Evolutionary conservation across 2,329 filamentous ascomycete genomes (phyloP).

Genomic region (Xylariaceae sp.): DNA sequence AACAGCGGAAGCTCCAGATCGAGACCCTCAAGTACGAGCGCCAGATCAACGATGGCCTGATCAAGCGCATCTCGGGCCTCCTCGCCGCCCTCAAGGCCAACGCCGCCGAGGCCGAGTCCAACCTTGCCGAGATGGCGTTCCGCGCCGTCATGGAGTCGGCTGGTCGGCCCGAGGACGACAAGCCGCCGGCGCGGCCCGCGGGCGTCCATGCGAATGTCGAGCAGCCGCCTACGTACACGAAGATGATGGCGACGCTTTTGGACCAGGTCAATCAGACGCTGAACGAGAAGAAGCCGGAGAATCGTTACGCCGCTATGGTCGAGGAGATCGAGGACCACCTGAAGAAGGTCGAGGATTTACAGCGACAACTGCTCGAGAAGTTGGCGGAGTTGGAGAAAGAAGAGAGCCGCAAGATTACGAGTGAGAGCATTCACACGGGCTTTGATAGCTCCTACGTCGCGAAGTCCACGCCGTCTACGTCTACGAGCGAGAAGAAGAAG

Average conservation of each 20-base stretch:
- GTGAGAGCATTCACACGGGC: conserved; percentile 79
- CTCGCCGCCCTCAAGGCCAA: conserved; percentile 70
- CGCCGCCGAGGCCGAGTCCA: conserved; percentile 59
- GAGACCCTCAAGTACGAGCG: conserved; percentile 88
- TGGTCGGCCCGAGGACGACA: conserved; percentile 65
- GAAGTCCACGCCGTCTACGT: conserved; percentile 31
- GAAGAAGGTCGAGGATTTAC: conserved; percentile 70
- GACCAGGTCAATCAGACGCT: conserved; percentile 86
- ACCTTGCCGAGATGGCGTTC: conserved; percentile 80
- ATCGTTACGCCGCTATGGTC: conserved; percentile 70
- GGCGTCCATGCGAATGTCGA: conserved; percentile 72
- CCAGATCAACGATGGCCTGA: conserved; percentile 84
- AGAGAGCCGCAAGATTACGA: conserved; percentile 87
- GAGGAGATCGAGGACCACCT: conserved; percentile 72
- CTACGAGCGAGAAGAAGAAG: conserved; percentile 39
- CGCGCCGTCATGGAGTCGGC: conserved; percentile 80
- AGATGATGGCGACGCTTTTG: conserved; percentile 96
- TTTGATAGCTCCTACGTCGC: conserved; percentile 81
- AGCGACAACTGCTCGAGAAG: conserved; percentile 68
- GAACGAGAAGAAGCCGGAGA: conserved; percentile 66
- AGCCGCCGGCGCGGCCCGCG: conserved; percentile 67
- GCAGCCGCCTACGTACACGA: conserved; percentile 77
- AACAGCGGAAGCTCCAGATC: conserved; percentile 82
- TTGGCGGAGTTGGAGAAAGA: conserved; percentile 78
- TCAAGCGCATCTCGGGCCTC: conserved; percentile 75